A percentile compares a stretch with the other conserved stretches of the same genome.
phyloP scores from a whole-genome alignment of 2,329 filamentous ascomycete genomes.

The Kalaharituber pfeilii region DNA sequence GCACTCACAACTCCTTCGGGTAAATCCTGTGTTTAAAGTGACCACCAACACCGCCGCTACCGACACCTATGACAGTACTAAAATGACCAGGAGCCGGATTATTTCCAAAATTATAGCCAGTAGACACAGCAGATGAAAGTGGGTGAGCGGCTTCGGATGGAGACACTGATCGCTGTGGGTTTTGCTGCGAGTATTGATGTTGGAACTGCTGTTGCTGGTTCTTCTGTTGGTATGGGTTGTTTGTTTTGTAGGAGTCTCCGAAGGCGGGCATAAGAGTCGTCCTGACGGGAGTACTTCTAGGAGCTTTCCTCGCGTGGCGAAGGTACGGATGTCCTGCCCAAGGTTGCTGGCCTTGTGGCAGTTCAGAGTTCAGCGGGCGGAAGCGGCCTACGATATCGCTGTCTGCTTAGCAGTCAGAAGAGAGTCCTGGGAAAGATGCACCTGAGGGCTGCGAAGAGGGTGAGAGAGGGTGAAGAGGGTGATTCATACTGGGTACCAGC shows the following conservation, averaged over 20 bases:
- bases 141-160: not conserved
- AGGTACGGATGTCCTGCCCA: no score
- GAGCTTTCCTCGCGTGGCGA: not conserved
- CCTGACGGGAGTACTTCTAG: not conserved
- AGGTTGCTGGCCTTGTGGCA: no score
- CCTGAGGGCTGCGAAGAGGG: no score
- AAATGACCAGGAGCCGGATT: not conserved
- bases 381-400: no score
- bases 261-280: conserved; percentile 1
- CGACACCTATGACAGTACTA: not conserved
- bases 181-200: not conserved
- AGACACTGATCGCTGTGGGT: not conserved
- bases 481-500: not conserved
- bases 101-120: not conserved
- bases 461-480: no score
- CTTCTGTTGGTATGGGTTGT: not conserved
- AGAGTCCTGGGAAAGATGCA: no score
- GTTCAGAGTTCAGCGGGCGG: no score
- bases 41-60: not conserved
- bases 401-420: no score
- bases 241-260: not conserved
- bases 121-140: not conserved
- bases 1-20: conserved; percentile 1
- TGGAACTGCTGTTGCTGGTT: not conserved
- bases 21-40: not conserved